Percentiles rank a stretch among this genome's conserved stretches.
Conservation (phyloP, 345 rosid species). For the Acer campestre region DNA sequence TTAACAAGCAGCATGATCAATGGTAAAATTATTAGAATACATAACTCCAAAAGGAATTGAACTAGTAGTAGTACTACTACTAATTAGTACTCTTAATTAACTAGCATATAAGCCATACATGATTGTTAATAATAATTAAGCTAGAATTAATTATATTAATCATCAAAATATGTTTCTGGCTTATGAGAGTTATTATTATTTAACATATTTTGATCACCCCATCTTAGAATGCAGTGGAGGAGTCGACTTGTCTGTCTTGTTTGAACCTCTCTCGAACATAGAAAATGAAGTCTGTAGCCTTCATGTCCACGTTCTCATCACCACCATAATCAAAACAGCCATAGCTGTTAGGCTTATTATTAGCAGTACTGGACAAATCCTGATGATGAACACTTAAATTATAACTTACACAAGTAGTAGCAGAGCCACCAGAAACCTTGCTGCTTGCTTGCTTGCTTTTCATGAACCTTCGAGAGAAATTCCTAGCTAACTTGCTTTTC, state of each 20-base stretch:
- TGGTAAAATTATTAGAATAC: neutral
- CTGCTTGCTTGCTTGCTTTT: neutral
- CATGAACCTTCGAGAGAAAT: conserved; percentile 22
- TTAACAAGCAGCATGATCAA: no score
- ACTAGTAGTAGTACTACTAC: neutral
- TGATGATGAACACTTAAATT: neutral
- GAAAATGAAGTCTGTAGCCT: conserved; percentile 42
- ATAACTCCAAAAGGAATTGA: neutral
- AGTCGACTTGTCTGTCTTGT: conserved; percentile 27
- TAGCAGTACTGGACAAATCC: neutral
- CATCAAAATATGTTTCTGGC: neutral
- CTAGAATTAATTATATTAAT: neutral
- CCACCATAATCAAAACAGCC: conserved; percentile 16
- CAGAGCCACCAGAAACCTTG: no score
- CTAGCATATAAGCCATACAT: neutral
- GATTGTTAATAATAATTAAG: neutral
- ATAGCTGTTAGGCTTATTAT: neutral
- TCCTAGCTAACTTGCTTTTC: conserved; percentile 31
- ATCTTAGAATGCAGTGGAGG: conserved; percentile 4
- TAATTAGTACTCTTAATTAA: neutral
- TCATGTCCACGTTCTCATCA: conserved; percentile 48
- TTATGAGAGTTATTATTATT: neutral
- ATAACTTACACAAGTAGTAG: neutral
- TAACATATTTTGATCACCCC: neutral
- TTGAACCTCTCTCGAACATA: conserved; percentile 45